Evolutionary conservation across 371 early-diverging fungal species (phyloP).

Genomic region (Homolaphlyctis polyrhiza): DNA sequence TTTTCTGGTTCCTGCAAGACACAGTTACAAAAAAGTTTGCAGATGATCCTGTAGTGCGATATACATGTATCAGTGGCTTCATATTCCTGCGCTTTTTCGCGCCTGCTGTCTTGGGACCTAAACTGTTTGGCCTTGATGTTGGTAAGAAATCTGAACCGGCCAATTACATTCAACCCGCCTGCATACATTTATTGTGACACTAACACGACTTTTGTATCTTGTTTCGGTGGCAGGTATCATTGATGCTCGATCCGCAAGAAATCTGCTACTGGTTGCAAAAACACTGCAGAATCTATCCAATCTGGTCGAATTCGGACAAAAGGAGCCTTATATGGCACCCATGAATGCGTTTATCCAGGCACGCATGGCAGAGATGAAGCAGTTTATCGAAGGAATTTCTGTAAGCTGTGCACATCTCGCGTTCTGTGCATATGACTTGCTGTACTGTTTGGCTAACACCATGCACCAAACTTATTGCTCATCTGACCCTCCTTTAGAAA

Average conservation of each 20-base stretch:
- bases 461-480: not conserved
- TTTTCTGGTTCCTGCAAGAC: constrained; percentile 19
- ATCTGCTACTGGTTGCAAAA: constrained; percentile 74
- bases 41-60: constrained; percentile 14
- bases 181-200: not conserved
- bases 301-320: constrained; percentile 61
- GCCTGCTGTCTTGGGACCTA: constrained; percentile 62
- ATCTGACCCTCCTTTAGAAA: not conserved
- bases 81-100: constrained; percentile 73
- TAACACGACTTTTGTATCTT: not conserved
- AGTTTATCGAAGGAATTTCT: constrained; percentile 14
- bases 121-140: constrained; percentile 30
- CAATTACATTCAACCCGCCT: not conserved
- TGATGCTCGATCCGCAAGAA: constrained; percentile 41
- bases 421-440: not conserved
- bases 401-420: constrained; percentile 1
- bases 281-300: constrained; percentile 73
- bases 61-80: constrained; percentile 58
- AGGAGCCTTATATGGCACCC: constrained; percentile 69
- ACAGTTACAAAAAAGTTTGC: constrained; percentile 19
- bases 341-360: constrained; percentile 22
- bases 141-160: not conserved
- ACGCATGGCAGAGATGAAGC: constrained; percentile 12
- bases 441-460: too few relatives aligned
- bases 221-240: constrained; percentile 5